Evolutionary conservation across 768 basidiomycete species (phyloP).

Genomic region (Rhodotorula taiwanensis): DNA sequence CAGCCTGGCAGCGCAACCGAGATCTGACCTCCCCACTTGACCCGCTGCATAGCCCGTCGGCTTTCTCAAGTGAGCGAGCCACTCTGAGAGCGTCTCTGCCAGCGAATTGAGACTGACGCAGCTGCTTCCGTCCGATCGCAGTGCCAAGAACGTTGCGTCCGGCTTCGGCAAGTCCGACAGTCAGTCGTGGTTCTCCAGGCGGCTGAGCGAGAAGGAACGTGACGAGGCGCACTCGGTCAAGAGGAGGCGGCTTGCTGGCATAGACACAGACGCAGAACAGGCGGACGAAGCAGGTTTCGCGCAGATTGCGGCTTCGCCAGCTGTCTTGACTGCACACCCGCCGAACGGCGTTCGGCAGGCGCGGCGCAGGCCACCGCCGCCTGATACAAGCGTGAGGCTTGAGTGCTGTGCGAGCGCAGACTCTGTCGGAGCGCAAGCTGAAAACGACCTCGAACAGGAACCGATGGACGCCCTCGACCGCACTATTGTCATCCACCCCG

Average conservation of each 20-base stretch:
- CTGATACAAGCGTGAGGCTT: too few species aligned
- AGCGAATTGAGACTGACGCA: background rate
- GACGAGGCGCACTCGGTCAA: slow-evolving; percentile 26
- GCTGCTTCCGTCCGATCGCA: background rate
- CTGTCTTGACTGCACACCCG: slow-evolving; percentile 5
- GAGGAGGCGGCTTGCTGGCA: slow-evolving; percentile 26
- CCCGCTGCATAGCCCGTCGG: slow-evolving; percentile 19
- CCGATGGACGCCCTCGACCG: slow-evolving; percentile 19
- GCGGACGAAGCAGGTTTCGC: background rate
- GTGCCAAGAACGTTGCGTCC: slow-evolving; percentile 38
- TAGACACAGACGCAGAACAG: slow-evolving; percentile 14
- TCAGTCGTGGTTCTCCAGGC: slow-evolving; percentile 28
- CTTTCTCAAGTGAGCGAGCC: slow-evolving; percentile 26
- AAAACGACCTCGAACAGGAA: too few species aligned
- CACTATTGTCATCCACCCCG: slow-evolving; percentile 42
- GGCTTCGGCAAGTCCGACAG: slow-evolving; percentile 28
- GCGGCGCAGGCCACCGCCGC: too few species aligned
- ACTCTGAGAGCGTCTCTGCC: background rate
- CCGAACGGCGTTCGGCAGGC: too few species aligned
- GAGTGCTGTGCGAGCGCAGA: too few species aligned
- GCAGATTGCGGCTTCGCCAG: background rate
- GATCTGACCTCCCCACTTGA: slow-evolving; percentile 21
- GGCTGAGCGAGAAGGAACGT: slow-evolving; percentile 11
- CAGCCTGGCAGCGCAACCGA: too few species aligned
- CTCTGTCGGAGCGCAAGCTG: too few species aligned